Percentiles rank a stretch among this genome's conserved stretches.
These are phyloP conservation scores for Chlamydomonas incerta DNA, from an alignment of 139 green algal species.

Conservation along the genomic window DNA sequence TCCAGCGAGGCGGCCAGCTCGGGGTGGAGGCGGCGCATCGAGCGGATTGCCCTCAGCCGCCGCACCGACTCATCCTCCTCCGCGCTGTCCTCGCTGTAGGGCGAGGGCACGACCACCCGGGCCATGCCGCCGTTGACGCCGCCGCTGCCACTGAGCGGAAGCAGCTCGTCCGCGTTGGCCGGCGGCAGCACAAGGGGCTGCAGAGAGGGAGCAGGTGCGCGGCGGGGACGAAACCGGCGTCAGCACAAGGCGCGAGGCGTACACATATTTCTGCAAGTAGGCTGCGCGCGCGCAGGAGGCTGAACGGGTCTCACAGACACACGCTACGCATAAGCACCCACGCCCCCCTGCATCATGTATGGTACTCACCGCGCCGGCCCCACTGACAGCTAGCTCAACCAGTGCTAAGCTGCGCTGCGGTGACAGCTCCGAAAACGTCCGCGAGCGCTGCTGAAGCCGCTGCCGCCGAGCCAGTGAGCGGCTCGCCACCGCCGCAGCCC, in stretches of 20 bases:
- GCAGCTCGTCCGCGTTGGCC: background rate
- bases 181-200: conserved; percentile 8
- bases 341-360: no score
- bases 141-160: background rate
- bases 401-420: conserved; percentile 6
- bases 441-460: background rate
- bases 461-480: background rate
- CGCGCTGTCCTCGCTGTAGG: conserved; percentile 27
- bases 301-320: no score
- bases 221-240: background rate
- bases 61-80: background rate
- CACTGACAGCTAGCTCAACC: conserved; percentile 3
- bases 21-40: background rate
- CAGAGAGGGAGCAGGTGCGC: background rate
- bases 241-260: background rate
- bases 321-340: no score
- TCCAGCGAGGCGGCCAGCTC: conserved; percentile 24
- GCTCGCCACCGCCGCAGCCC: background rate
- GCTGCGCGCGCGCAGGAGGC: no score
- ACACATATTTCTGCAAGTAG: no score
- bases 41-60: background rate
- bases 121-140: background rate
- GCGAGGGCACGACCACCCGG: background rate
- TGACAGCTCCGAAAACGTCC: conserved; percentile 13
- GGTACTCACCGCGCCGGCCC: background rate